A percentile compares a stretch with the other conserved stretches of the same genome.
phyloP scores from a whole-genome alignment of 2,329 filamentous ascomycete species.

The Fusarium sulawesiense region DNA sequence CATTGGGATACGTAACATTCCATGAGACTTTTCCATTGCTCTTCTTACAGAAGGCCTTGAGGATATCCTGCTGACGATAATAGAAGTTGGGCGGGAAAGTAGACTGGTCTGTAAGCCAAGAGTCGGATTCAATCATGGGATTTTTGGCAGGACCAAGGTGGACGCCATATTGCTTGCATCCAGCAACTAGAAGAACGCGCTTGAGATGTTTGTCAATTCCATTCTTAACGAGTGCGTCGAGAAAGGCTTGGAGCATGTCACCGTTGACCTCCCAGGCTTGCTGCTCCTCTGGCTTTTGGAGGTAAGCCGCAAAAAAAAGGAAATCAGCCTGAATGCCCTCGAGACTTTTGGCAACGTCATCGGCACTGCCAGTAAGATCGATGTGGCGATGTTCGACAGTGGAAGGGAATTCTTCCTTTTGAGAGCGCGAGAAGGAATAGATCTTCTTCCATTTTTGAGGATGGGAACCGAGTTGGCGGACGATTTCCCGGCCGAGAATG shows the following conservation, averaged over 20 bases:
- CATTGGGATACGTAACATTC: constrained; percentile 22
- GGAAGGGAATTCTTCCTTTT: constrained; percentile 19
- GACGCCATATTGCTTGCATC: constrained; percentile 17
- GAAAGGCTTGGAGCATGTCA: constrained; percentile 10
- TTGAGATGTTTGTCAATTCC: not conserved
- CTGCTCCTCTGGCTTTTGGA: constrained; percentile 4
- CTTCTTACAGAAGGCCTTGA: not conserved
- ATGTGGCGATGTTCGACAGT: constrained; percentile 12
- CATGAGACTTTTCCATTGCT: not conserved
- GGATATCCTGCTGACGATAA: constrained; percentile 14
- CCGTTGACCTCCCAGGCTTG: constrained; percentile 14
- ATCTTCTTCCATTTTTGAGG: constrained; percentile 7
- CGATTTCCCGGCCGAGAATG: constrained; percentile 14
- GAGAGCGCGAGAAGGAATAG: constrained; percentile 6
- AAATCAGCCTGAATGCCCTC: constrained; percentile 6
- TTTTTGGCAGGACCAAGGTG: constrained; percentile 14
- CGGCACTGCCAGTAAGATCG: constrained; percentile 8
- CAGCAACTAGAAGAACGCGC: not conserved
- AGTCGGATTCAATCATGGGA: constrained; percentile 9
- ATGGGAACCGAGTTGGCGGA: not conserved
- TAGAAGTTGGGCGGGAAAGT: constrained; percentile 24
- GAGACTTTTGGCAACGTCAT: not conserved
- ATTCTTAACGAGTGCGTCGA: constrained; percentile 1
- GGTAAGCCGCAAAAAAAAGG: constrained; percentile 17
- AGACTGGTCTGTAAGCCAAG: constrained; percentile 3